Conservation (phyloP, 148 eudicot species). For the Polygonum aviculare region DNA sequence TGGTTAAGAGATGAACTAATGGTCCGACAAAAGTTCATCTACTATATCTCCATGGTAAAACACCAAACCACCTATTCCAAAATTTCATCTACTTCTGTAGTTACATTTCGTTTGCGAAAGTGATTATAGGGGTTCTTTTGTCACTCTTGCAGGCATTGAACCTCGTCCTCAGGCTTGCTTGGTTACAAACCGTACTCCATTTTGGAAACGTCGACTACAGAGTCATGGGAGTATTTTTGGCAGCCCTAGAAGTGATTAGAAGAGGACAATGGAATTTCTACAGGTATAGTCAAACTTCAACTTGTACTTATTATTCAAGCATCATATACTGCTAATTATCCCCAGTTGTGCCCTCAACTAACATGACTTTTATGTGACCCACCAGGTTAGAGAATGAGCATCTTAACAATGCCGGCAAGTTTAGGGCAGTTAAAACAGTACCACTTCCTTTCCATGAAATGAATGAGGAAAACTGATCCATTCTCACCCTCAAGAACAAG, state of each 20-base stretch:
- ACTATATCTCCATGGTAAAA: constrained; percentile 89
- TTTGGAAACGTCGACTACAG: constrained; percentile 72
- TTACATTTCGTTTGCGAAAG: neutral
- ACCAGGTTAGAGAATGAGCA: constrained; percentile 97
- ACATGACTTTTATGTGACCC: neutral
- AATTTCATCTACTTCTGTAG: neutral
- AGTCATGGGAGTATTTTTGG: constrained; percentile 80
- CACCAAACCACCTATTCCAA: neutral
- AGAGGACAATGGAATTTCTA: constrained; percentile 97
- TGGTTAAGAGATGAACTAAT: constrained; percentile 94
- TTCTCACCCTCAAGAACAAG: neutral
- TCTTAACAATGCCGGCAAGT: constrained; percentile 93
- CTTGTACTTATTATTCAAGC: neutral
- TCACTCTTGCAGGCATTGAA: constrained; percentile 61
- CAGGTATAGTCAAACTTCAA: constrained; percentile 35
- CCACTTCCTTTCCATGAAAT: constrained; percentile 95
- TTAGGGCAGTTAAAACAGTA: constrained; percentile 84
- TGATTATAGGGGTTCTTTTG: neutral
- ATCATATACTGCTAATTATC: neutral
- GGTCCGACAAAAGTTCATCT: constrained; percentile 64
- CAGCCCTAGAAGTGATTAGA: constrained; percentile 90
- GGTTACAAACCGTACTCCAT: constrained; percentile 88
- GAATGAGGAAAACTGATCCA: constrained; percentile 61
- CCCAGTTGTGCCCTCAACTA: neutral
- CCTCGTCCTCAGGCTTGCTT: constrained; percentile 75